These are phyloP conservation scores for Yamadazyma aaseri DNA, from an alignment of 1,139 yeast genomes.

Conservation along the genomic window DNA sequence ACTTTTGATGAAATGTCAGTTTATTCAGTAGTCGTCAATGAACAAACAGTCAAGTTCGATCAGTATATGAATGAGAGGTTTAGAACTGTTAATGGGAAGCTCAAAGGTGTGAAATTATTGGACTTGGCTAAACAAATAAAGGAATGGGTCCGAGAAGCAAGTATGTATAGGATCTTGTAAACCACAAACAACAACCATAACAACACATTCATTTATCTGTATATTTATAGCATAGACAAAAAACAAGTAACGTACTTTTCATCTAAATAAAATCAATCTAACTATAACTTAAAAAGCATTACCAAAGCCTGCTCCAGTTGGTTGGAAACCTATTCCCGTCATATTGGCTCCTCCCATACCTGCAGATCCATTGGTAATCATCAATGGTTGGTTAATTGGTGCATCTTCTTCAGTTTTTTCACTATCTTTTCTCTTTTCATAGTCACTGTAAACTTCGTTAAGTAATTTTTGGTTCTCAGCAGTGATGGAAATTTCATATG, in stretches of 20 bases:
- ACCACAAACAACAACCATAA: too few relatives aligned
- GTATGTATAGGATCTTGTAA: conserved; percentile 1
- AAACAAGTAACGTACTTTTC: conserved; percentile 2
- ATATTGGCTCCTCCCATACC: conserved; percentile 24
- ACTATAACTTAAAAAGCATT: conserved; percentile 37
- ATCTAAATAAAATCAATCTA: neutral
- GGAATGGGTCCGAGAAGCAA: conserved; percentile 1
- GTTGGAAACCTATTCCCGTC: conserved; percentile 53
- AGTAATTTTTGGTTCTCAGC: conserved; percentile 74
- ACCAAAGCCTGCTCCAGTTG: conserved; percentile 70
- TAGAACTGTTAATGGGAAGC: neutral
- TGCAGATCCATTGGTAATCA: conserved; percentile 62
- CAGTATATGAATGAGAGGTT: neutral
- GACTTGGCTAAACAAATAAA: neutral
- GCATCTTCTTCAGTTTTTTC: conserved; percentile 52
- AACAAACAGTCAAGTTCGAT: neutral
- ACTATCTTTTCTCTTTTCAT: conserved; percentile 65
- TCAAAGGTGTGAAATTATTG: conserved; percentile 4
- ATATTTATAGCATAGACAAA: neutral
- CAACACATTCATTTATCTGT: too few relatives aligned
- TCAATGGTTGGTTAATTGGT: conserved; percentile 50
- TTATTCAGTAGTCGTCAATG: conserved; percentile 1
- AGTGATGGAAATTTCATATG: conserved; percentile 80
- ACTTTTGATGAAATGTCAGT: conserved; percentile 2
- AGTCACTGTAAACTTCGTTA: conserved; percentile 65